Evolutionary conservation across 352 stramenopile species (phyloP), one percentile per base, ranked within the genome.

Genomic region (Phytophthora constricta): DNA sequence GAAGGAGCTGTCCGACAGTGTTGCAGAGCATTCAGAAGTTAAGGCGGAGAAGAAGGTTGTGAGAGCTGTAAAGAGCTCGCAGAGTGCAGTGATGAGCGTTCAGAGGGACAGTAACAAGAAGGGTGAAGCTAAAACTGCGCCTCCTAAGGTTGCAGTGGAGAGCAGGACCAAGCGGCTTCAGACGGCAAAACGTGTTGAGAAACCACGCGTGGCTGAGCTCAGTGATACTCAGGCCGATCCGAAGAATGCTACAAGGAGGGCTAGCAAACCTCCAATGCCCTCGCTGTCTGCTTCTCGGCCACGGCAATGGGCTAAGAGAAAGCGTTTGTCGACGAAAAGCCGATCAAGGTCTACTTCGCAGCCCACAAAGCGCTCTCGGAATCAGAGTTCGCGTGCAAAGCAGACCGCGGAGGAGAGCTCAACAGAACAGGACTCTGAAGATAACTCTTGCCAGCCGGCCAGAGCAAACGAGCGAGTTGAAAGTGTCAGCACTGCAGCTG

Each of bases 261-360:
- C n/a, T n/a, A n/a, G n/a, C n/a, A n/a, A n/a, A n/a, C n/a, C n/a
- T n/a, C n/a, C n/a, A n/a, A n/a, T n/a, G n/a, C 9, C 16, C 4
- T 23, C 41, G 19, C 4, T 19, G 17, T 45, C 37, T 5, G 10
- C 11, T 16, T 45, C 37, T 4, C 9, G 16, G 11, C 37, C 41
- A 23, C 17, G 41, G n/a, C 41, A 47, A 23, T 47, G 41, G 9
- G 41, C 14, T 23, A 47, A 47, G 41, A 20, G 41, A 9, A 47
- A 47, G 41, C 41, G 41, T 3, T 47, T 47, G 41, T 47, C 41
- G 41, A 47, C 41, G 16, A 23, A 47, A 47, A 47, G 19, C 11
- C 41, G 19, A 7, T n/a, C 41, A 23, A 2, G 41, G 41, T 20
- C 41, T 47, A 23, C 41, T 47, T n/a, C 41, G 8, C 41, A 47